Evolutionary conservation across 305 asterid genomes (phyloP).

Genomic region (Euphrasia arctica): DNA sequence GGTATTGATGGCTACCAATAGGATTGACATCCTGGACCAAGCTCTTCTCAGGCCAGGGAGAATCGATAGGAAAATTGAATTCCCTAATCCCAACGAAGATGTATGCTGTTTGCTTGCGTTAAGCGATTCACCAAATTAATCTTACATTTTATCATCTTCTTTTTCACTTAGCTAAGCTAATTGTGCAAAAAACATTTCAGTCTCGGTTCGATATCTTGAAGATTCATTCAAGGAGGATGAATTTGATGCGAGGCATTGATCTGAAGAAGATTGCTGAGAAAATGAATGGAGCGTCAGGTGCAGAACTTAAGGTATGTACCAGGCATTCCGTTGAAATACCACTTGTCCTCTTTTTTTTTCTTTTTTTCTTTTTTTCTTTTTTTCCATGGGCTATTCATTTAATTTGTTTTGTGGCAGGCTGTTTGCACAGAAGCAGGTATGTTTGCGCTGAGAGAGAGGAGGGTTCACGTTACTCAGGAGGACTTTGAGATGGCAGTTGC

Average conservation of each 20-base stretch:
- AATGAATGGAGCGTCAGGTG: neutral
- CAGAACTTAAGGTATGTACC: neutral
- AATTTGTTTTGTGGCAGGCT: conserved; percentile 3
- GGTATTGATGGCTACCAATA: conserved; percentile 97
- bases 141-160: too few relatives aligned
- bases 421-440: conserved; percentile 7
- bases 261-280: neutral
- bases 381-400: neutral
- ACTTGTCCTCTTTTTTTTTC: too few relatives aligned
- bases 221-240: neutral
- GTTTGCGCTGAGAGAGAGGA: conserved; percentile 10
- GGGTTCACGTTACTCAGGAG: conserved; percentile 3
- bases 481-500: conserved; percentile 9
- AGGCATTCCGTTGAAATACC: neutral
- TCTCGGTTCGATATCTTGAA: neutral
- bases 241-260: neutral
- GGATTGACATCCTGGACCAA: conserved; percentile 33
- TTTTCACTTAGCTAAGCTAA: too few relatives aligned
- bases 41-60: neutral
- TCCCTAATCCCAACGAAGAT: conserved; percentile 94
- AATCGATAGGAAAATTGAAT: conserved; percentile 73
- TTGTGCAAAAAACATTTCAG: too few relatives aligned
- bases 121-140: too few relatives aligned
- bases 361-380: too few relatives aligned
- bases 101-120: conserved; percentile 30